Evolutionary conservation across 257 asterid genomes (phyloP).

Genomic region (Perilla frutescens): DNA sequence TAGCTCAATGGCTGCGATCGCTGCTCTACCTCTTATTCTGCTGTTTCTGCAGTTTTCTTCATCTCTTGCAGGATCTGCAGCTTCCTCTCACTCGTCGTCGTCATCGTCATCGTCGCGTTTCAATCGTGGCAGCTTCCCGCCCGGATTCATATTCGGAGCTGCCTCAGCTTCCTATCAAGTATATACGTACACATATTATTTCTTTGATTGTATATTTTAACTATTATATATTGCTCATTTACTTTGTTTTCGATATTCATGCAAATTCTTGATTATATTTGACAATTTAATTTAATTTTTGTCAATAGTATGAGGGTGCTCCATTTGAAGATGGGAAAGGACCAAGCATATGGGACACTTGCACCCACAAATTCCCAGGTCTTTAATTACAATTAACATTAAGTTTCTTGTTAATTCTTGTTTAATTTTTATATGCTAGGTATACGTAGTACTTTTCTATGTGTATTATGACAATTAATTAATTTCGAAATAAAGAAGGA

Average conservation of each 20-base stretch:
- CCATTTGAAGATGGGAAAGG: slow-evolving; percentile 43
- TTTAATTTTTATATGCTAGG: too few species aligned
- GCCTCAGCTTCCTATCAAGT: not conserved
- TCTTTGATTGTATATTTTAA: too few species aligned
- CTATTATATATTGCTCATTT: not conserved
- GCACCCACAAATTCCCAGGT: slow-evolving; percentile 37
- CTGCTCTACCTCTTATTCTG: not conserved
- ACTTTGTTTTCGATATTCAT: too few species aligned
- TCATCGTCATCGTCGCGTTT: too few species aligned
- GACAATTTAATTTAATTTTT: not conserved
- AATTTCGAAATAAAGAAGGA: too few species aligned
- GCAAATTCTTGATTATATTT: too few species aligned
- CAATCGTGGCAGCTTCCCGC: not conserved
- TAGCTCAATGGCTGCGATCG: not conserved
- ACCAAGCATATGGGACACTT: slow-evolving; percentile 40
- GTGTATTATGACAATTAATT: too few species aligned
- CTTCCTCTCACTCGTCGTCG: not conserved
- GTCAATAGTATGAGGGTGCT: slow-evolving; percentile 35
- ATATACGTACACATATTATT: too few species aligned
- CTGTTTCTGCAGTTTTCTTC: not conserved
- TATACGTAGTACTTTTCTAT: too few species aligned
- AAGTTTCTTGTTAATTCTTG: too few species aligned
- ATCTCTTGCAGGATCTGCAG: not conserved
- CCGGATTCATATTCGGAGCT: not conserved
- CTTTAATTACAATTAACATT: too few species aligned